Conservation (phyloP, 2,329 filamentous ascomycete species). For the Talaromyces amestolkiae region DNA sequence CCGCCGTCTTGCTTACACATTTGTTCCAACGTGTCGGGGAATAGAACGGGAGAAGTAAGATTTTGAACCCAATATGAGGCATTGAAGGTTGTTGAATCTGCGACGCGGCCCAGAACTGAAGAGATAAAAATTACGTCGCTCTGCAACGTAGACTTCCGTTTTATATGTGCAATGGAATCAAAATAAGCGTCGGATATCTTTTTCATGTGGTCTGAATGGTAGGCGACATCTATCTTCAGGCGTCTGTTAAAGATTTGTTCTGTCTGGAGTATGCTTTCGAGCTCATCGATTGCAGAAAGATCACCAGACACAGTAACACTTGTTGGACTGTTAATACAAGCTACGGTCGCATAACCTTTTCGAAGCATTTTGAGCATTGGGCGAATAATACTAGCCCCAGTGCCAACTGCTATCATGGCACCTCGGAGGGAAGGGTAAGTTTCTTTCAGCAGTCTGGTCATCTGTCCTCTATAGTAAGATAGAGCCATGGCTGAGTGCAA, state of each 20-base stretch:
- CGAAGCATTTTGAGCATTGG: conserved; percentile 22
- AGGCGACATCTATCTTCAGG: conserved; percentile 24
- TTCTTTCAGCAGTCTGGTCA: conserved; percentile 23
- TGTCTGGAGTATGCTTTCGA: conserved; percentile 21
- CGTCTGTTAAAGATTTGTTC: conserved; percentile 9
- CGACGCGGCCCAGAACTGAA: conserved; percentile 24
- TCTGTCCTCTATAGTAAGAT: conserved; percentile 24
- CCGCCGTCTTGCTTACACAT: conserved; percentile 19
- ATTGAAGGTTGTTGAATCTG: conserved; percentile 9
- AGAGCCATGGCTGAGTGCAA: conserved; percentile 24
- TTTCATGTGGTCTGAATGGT: conserved; percentile 40
- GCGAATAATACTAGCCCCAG: conserved; percentile 21
- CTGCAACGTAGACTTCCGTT: not conserved
- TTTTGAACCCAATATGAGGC: conserved; percentile 38
- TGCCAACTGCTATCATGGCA: conserved; percentile 32
- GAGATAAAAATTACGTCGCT: conserved; percentile 17
- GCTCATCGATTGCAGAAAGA: conserved; percentile 24
- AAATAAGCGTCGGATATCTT: conserved; percentile 32
- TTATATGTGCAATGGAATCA: conserved; percentile 6
- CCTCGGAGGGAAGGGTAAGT: conserved; percentile 18
- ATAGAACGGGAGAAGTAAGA: conserved; percentile 35
- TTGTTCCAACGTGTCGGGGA: conserved; percentile 27
- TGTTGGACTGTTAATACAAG: conserved; percentile 39
- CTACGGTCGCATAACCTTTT: conserved; percentile 31
- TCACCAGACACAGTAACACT: conserved; percentile 41